Percentiles rank a stretch among this genome's conserved stretches.
These are phyloP conservation scores for Eragrostis tef DNA, from an alignment of 202 grass and related monocot genomes.

Conservation along the genomic window DNA sequence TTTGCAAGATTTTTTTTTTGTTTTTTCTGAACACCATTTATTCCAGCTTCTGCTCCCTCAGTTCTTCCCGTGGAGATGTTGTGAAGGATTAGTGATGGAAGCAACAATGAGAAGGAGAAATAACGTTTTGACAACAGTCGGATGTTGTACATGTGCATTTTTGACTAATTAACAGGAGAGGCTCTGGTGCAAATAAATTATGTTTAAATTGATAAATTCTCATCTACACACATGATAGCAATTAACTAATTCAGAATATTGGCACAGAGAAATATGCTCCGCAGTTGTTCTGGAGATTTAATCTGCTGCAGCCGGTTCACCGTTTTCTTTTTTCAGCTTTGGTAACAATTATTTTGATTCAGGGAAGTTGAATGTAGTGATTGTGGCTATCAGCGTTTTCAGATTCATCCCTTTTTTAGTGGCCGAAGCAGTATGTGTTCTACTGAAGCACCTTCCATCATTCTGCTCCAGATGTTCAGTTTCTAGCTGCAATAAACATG, in stretches of 20 bases:
- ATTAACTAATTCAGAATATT: background rate
- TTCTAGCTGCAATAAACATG: background rate
- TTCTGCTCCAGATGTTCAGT: background rate
- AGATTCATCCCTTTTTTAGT: background rate
- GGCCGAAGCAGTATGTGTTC: background rate
- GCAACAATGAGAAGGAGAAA: background rate
- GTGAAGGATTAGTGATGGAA: background rate
- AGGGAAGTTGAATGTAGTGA: background rate
- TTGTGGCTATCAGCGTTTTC: background rate
- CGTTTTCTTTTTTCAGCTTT: too few species aligned
- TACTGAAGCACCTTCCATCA: background rate
- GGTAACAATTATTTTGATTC: background rate
- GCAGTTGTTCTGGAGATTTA: background rate
- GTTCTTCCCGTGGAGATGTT: background rate
- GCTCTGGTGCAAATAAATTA: background rate
- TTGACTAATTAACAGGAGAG: background rate
- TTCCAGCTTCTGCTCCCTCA: background rate
- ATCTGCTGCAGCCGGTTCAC: background rate
- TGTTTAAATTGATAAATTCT: background rate
- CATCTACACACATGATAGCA: background rate
- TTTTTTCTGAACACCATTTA: background rate
- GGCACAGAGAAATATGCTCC: background rate
- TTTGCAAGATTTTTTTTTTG: background rate
- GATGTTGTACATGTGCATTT: slow-evolving; percentile 3
- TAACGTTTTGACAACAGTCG: background rate